Evolutionary conservation across 2,329 filamentous ascomycete species (phyloP), one percentile per base, ranked within the genome.

Genomic region (Keithomyces neogunnii): DNA sequence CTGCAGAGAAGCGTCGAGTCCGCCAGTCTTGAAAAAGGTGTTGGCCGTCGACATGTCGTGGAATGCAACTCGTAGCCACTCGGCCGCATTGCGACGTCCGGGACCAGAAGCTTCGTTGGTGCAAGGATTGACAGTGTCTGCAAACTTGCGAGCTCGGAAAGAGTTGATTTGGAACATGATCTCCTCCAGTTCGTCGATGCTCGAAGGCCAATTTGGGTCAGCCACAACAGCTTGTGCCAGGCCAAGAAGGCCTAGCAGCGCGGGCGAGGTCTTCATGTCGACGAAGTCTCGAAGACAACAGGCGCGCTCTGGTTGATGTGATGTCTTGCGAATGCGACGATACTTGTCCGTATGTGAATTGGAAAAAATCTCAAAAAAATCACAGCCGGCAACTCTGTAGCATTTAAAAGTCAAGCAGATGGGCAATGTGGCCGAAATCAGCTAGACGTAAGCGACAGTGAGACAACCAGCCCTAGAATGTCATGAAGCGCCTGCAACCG

Each of bases 41-140:
- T 78, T 80, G 32, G 70, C 74, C 3, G 78, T 80, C 4, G 77
- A 69, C 74, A 82, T 80, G 61, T 84, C 81, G 63, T 84, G 81
- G 55, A 84, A 84, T 29, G 74, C 80, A 3, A 77, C 74, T 33
- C 80, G 73, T 42, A 84, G 64, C 80, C 80, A 84, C 63, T 83
- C 80, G 5, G 80, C 80, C 5, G 81, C 78, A 44, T 78, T 80
- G 38, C 77, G 71, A 46, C 80, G 75, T 45, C 80, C 81, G 2
- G 73, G 69, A 0, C 76, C 77, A 1, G 73, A 72, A 26, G 73
- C 72, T 52, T 78, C 72, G 55, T 71, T 77, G 43, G 69, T 70
- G 65, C 81, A 84, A 5, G 80, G 81, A 35, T 72, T 78, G 51
- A 85, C 75, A 11, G 73, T 73, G 48, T 74, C 73, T 45, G 78